Evolutionary conservation across 768 basidiomycete genomes (phyloP).

Genomic region (Leccinum broughii): DNA sequence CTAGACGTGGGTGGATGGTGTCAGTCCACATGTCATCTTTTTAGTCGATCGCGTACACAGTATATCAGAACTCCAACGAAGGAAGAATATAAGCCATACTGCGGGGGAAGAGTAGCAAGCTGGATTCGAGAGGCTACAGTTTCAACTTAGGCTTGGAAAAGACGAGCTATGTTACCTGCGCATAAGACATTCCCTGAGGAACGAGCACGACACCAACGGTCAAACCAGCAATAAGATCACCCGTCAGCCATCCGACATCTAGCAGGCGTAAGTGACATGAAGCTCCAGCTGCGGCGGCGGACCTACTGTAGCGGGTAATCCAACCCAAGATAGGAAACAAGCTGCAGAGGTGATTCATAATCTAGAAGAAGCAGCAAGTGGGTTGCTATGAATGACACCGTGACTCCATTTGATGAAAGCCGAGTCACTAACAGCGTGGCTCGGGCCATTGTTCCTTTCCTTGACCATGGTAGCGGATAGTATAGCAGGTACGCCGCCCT

Average conservation of each 20-base stretch:
- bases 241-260: neutral
- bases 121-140: neutral
- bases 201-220: neutral
- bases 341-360: neutral
- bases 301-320: neutral
- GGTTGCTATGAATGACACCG: neutral
- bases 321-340: neutral
- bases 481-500: neutral
- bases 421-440: neutral
- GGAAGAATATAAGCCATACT: neutral
- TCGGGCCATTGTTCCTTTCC: neutral
- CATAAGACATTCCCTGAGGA: neutral
- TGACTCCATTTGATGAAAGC: neutral
- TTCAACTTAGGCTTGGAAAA: neutral
- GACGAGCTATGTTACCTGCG: neutral
- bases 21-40: neutral
- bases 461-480: neutral
- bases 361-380: neutral
- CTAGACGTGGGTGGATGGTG: neutral
- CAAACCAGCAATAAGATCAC: neutral
- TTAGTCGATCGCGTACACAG: neutral
- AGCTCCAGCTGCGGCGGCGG: neutral
- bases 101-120: neutral
- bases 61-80: neutral
- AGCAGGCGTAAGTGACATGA: neutral